Evolutionary conservation across 148 eudicot species (phyloP), one percentile per base, ranked within the genome.

Genomic region (Rhododendron ferrugineum): DNA sequence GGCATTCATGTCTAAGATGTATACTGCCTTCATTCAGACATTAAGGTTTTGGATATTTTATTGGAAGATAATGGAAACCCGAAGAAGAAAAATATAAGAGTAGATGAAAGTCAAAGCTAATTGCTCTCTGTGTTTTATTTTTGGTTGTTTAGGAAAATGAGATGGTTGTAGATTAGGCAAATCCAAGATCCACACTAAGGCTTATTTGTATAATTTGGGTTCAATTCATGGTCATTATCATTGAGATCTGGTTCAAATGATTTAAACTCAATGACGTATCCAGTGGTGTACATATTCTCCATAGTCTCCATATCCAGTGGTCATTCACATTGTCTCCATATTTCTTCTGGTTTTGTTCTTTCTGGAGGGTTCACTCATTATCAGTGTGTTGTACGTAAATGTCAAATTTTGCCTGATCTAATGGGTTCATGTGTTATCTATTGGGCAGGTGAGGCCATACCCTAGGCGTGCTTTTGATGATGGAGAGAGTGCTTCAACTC

Each of bases 381-480:
- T 11, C 23, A 8, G 37, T 16, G 62, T 47, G 9, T 47, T 1
- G 34, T 36, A 5, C 2, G 0, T 11, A n/a, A 26, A 46, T 79
- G 30, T n/a, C 3, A 34, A 34, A 3, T 16, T 79, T 26, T 16
- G 68, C 79, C 42, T 46, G 0, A n/a, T 50, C 15, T 82, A 77
- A 82, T 30, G 36, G 79, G 68, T 72, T 42, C 79, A 46, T 44
- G 75, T 66, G 36, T 84, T 16, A 6, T 56, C 49, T 80, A 7
- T 79, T 81, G 58, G 79, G 54, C 92, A 96, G 99, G 97, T 96
- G 70, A 92, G 98, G 89, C 98, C 99, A 30, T 96, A 89, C 86
- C 99, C 99, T 86, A 94, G 97, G 73, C 95, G 90, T 60, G 93
- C 99, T 81, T 96, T 95, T 85, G 88, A 97, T 75, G 93, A 84